These are phyloP conservation scores for Bruguiera sexangula DNA, from an alignment of 345 rosid genomes.

Conservation along the genomic window DNA sequence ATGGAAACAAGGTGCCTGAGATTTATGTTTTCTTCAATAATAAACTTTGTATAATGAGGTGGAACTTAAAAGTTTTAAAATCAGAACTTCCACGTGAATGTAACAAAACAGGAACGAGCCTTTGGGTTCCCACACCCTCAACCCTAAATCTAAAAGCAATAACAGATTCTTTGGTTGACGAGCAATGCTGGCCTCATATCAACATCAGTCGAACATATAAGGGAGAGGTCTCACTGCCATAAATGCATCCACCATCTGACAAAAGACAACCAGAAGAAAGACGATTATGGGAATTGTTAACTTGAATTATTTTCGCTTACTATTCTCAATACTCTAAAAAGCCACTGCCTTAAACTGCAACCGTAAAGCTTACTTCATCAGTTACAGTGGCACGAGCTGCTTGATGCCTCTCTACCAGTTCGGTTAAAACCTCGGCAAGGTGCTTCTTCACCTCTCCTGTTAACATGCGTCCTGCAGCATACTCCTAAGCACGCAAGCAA, in stretches of 20 bases:
- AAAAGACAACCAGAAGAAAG: not conserved
- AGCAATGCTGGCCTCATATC: not conserved
- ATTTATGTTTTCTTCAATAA: no score
- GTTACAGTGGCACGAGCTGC: slow-evolving; percentile 78
- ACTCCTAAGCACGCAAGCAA: slow-evolving; percentile 45
- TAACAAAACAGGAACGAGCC: not conserved
- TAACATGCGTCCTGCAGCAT: slow-evolving; percentile 81
- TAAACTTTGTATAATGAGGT: no score
- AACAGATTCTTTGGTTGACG: not conserved
- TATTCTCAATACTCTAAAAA: no score
- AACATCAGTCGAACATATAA: slow-evolving; percentile 60
- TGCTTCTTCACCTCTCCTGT: slow-evolving; percentile 78
- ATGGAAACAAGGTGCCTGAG: no score
- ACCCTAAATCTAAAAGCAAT: not conserved
- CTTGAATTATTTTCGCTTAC: no score
- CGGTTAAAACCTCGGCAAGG: slow-evolving; percentile 65
- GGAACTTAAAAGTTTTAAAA: no score
- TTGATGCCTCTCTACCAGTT: slow-evolving; percentile 79
- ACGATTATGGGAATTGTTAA: not conserved
- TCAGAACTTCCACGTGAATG: no score
- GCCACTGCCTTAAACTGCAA: no score
- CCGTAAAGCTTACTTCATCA: slow-evolving; percentile 55
- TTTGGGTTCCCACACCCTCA: not conserved
- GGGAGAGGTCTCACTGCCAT: slow-evolving; percentile 96
- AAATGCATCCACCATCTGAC: slow-evolving; percentile 93